phyloP scores from a whole-genome alignment of 345 rosid species.

The Zanthoxylum bungeanum region DNA sequence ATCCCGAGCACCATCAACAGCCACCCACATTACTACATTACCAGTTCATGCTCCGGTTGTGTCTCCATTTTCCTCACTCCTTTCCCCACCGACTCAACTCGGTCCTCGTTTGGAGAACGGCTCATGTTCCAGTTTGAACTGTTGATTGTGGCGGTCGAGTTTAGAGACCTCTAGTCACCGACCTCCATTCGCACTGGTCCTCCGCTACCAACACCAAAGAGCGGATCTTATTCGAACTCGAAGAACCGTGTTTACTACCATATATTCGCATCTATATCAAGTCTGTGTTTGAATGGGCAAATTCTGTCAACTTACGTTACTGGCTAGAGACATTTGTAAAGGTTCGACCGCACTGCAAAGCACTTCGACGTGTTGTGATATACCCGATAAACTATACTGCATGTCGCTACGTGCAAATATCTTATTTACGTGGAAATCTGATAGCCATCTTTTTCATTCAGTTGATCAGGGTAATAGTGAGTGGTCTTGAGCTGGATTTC shows the following conservation, averaged over 20 bases:
- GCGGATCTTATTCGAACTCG: slow-evolving; percentile 86
- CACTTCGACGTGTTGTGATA: slow-evolving; percentile 83
- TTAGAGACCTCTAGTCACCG: slow-evolving; percentile 69
- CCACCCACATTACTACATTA: too few species aligned
- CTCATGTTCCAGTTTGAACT: too few species aligned
- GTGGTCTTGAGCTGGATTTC: slow-evolving; percentile 79
- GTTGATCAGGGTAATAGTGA: slow-evolving; percentile 71
- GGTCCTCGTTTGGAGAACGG: too few species aligned
- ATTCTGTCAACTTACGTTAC: slow-evolving; percentile 66
- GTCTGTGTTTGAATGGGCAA: slow-evolving; percentile 92
- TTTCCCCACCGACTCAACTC: too few species aligned
- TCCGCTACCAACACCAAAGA: slow-evolving; percentile 83
- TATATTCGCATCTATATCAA: slow-evolving; percentile 73
- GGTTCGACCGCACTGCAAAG: slow-evolving; percentile 87
- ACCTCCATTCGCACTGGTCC: slow-evolving; percentile 89
- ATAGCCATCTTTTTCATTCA: slow-evolving; percentile 84
- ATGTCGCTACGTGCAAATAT: slow-evolving; percentile 73
- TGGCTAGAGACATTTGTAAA: slow-evolving; percentile 83
- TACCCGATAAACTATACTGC: slow-evolving; percentile 77
- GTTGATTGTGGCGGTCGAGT: too few species aligned
- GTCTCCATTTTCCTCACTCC: too few species aligned
- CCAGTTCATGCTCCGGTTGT: too few species aligned
- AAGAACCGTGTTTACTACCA: slow-evolving; percentile 80
- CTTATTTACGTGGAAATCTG: slow-evolving; percentile 84
- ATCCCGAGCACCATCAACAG: too few species aligned